Percentiles rank a stretch among this genome's conserved stretches.
phyloP scores from a whole-genome alignment of 164 flowering plant genomes.

The Magnolia kwangsiensis region DNA sequence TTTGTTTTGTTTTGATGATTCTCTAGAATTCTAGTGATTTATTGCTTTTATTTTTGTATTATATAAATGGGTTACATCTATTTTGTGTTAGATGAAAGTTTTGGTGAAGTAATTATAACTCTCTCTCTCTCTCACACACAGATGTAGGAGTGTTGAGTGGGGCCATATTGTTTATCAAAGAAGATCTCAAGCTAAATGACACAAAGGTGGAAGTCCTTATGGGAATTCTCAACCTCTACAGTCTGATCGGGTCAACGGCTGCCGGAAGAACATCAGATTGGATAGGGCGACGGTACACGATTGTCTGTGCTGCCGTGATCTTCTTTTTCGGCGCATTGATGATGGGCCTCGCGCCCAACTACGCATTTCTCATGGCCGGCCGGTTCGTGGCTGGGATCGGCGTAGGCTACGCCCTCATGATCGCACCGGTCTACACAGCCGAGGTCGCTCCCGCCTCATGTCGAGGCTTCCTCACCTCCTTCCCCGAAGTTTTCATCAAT shows the following conservation, averaged over 20 bases:
- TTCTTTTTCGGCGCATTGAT: conserved; percentile 13
- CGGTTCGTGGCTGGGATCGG: conserved; percentile 17
- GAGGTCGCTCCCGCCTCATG: conserved; percentile 13
- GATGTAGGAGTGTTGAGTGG: conserved; percentile 21
- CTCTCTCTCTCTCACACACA: neutral
- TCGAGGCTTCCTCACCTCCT: conserved; percentile 21
- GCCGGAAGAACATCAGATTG: conserved; percentile 16
- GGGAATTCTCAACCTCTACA: conserved; percentile 10
- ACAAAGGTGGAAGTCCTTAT: conserved; percentile 2
- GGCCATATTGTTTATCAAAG: conserved; percentile 6
- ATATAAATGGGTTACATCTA: too few relatives aligned
- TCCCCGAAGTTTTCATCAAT: conserved; percentile 20
- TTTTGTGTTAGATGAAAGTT: too few relatives aligned
- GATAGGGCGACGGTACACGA: conserved; percentile 15
- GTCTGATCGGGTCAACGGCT: conserved; percentile 6
- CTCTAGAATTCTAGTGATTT: too few relatives aligned
- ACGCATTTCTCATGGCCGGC: conserved; percentile 18
- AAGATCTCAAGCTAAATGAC: conserved; percentile 7
- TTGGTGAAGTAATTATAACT: too few relatives aligned
- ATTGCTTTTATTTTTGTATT: too few relatives aligned
- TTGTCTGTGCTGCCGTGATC: conserved; percentile 11
- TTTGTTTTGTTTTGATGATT: too few relatives aligned
- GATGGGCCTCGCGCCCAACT: conserved; percentile 16
- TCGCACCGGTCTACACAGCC: conserved; percentile 17
- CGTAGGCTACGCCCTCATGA: conserved; percentile 16